Evolutionary conservation across 371 early-diverging fungal genomes (phyloP).

Genomic region (Sporodiniella umbellata): DNA sequence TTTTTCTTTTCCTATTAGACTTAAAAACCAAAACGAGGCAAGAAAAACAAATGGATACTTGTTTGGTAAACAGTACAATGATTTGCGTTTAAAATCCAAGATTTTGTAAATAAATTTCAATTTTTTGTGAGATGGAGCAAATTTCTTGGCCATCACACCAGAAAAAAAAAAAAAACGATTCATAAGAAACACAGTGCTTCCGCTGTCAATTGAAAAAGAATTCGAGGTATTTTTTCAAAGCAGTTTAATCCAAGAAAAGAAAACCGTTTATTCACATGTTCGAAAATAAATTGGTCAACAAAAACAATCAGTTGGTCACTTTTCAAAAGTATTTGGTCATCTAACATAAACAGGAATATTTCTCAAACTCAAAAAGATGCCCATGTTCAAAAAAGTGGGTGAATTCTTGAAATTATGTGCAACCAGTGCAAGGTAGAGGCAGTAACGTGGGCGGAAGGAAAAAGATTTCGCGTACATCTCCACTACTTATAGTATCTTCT

Average conservation of each 20-base stretch:
- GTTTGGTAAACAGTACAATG: too few relatives aligned
- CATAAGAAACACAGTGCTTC: neutral
- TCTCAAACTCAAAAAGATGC: neutral
- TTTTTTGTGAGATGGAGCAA: neutral
- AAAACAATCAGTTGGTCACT: neutral
- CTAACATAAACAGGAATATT: neutral
- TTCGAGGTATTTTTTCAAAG: neutral
- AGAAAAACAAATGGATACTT: too few relatives aligned
- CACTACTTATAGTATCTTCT: too few relatives aligned
- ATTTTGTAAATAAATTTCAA: neutral
- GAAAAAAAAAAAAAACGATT: neutral
- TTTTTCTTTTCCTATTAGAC: too few relatives aligned
- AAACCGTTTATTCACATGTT: neutral
- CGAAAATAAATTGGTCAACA: slow-evolving; percentile 1
- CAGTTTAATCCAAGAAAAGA: slow-evolving; percentile 1
- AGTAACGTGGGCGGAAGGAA: slow-evolving; percentile 1
- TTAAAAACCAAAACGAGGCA: too few relatives aligned
- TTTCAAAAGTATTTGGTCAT: slow-evolving; percentile 1
- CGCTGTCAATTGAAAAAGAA: neutral
- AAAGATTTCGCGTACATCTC: neutral
- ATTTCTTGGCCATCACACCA: neutral
- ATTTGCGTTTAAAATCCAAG: neutral
- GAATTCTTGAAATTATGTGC: slow-evolving; percentile 2
- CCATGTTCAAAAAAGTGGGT: neutral
- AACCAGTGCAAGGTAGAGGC: neutral